Conservation (phyloP, 2,329 filamentous ascomycete species). For the Trichoderma atrobrunneum region DNA sequence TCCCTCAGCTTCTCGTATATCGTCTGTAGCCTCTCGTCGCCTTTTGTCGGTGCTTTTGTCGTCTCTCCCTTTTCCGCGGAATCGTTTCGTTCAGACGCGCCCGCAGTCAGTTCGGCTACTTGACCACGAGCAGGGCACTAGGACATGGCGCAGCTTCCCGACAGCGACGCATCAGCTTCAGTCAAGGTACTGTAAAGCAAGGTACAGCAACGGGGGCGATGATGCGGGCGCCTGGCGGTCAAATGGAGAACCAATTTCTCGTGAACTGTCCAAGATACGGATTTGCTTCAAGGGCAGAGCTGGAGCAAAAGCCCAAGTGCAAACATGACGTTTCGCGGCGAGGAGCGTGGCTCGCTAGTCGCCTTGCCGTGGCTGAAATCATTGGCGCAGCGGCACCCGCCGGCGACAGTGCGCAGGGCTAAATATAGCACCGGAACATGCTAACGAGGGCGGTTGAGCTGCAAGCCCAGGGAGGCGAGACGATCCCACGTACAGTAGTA, state of each 20-base stretch:
- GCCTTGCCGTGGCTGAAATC: constrained; percentile 6
- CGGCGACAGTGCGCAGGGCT: constrained; percentile 7
- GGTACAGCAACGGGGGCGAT: neutral
- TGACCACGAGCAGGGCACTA: constrained; percentile 4
- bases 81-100: neutral
- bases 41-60: neutral
- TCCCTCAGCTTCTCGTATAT: neutral
- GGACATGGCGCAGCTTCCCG: neutral
- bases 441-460: neutral
- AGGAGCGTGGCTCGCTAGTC: constrained; percentile 7
- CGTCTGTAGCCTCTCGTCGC: neutral
- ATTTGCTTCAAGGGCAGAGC: neutral
- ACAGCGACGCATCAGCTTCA: constrained; percentile 5
- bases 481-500: neutral
- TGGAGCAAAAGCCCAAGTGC: neutral
- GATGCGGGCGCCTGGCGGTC: neutral
- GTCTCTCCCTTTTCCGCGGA: neutral
- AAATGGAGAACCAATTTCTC: neutral
- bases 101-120: neutral
- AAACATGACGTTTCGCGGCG: constrained; percentile 13
- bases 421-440: neutral
- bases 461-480: neutral
- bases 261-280: neutral
- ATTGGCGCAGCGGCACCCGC: constrained; percentile 11
- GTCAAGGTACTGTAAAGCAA: neutral